Evolutionary conservation across 352 stramenopile species (phyloP).

Genomic region (Phytophthora cactorum): DNA sequence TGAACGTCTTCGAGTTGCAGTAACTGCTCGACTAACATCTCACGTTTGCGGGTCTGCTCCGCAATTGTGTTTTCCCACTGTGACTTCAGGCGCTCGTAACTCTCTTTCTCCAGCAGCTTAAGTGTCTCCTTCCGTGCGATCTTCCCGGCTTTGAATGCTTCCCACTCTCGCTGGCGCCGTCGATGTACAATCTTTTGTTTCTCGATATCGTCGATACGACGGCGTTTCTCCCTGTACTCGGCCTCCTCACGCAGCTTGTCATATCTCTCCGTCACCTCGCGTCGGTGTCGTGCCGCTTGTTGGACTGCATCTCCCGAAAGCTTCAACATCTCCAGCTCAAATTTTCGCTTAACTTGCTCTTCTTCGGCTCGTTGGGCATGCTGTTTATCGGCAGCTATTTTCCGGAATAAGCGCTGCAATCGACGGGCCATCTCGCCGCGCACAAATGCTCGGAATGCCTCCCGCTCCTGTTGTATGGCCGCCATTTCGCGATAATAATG

Average conservation of each 20-base stretch:
- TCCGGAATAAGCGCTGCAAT: slow-evolving; percentile 54
- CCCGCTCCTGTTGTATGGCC: slow-evolving; percentile 56
- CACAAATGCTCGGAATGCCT: slow-evolving; percentile 50
- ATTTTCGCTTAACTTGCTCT: slow-evolving; percentile 20
- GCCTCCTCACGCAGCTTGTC: slow-evolving; percentile 56
- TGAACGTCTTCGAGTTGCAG: slow-evolving; percentile 57
- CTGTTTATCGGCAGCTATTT: slow-evolving; percentile 34
- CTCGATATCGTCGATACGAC: slow-evolving; percentile 58
- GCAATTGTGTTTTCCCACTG: slow-evolving; percentile 53
- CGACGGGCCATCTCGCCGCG: slow-evolving; percentile 45
- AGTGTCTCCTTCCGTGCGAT: slow-evolving; percentile 47
- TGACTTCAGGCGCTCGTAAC: slow-evolving; percentile 44
- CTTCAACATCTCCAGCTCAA: slow-evolving; percentile 60
- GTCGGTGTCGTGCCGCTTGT: slow-evolving; percentile 40
- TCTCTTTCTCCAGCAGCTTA: slow-evolving; percentile 44
- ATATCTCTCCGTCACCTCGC: slow-evolving; percentile 57
- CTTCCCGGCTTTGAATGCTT: slow-evolving; percentile 51
- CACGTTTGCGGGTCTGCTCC: slow-evolving; percentile 31
- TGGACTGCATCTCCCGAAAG: slow-evolving; percentile 40
- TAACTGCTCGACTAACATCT: slow-evolving; percentile 54
- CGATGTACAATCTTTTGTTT: slow-evolving; percentile 70
- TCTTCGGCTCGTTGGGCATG: slow-evolving; percentile 31
- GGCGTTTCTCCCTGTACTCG: slow-evolving; percentile 49
- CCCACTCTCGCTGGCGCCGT: slow-evolving; percentile 63
- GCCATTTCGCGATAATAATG: slow-evolving; percentile 69